Percentiles rank a stretch among this genome's conserved stretches.
Evolutionary conservation across 805 yeast species (phyloP).

Genomic region (Clavispora carvajalis): DNA sequence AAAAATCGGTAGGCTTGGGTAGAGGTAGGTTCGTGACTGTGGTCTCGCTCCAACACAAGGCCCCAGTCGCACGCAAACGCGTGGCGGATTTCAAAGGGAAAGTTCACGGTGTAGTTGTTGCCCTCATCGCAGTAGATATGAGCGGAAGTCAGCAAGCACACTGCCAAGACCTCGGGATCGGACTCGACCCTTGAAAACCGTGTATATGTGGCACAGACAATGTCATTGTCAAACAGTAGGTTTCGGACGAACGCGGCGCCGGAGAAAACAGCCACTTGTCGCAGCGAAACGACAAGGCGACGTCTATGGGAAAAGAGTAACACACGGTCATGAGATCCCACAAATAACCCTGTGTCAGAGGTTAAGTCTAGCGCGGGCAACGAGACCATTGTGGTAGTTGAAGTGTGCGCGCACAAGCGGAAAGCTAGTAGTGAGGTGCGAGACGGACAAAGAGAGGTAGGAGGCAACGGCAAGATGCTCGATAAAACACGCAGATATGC

Average conservation of each 20-base stretch:
- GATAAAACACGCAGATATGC: too few relatives aligned
- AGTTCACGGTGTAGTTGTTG: conserved; percentile 50
- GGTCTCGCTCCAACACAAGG: conserved; percentile 48
- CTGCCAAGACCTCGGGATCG: conserved; percentile 43
- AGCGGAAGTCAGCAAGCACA: conserved; percentile 56
- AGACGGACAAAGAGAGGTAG: not conserved
- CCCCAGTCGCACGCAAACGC: conserved; percentile 70
- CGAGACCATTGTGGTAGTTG: conserved; percentile 8
- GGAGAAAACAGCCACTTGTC: conserved; percentile 43
- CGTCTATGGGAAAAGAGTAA: conserved; percentile 24
- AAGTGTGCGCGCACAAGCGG: not conserved
- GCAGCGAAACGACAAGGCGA: conserved; percentile 30
- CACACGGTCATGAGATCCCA: conserved; percentile 15
- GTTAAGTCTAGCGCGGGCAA: conserved; percentile 32
- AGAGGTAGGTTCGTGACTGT: conserved; percentile 9
- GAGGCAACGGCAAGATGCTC: not conserved
- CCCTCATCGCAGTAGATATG: conserved; percentile 61
- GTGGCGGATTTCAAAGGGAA: conserved; percentile 61
- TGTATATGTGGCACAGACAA: conserved; percentile 60
- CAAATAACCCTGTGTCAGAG: conserved; percentile 21
- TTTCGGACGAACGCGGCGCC: conserved; percentile 48
- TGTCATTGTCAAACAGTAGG: conserved; percentile 44
- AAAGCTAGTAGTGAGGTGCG: not conserved
- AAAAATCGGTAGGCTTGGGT: conserved; percentile 39
- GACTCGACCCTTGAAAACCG: conserved; percentile 30